Percentiles rank a stretch among this genome's conserved stretches.
Evolutionary conservation across 1,284 basidiomycete species (phyloP).

Genomic region (Leccinum fuscescens): DNA sequence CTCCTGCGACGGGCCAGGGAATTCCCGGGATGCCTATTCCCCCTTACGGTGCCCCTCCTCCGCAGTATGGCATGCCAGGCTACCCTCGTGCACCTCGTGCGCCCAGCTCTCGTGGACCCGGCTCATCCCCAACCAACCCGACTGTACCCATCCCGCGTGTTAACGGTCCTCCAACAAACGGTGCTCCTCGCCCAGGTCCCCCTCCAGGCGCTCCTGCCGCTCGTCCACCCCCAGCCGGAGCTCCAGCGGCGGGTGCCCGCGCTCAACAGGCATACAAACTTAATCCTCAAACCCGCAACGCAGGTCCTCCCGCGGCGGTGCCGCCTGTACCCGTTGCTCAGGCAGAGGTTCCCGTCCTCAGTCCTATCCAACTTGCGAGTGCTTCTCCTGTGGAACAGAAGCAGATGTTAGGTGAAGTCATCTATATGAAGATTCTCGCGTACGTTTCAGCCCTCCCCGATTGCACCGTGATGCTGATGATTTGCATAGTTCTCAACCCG

Average conservation of each 20-base stretch:
- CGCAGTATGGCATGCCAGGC: constrained; percentile 46
- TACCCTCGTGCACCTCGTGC: constrained; percentile 57
- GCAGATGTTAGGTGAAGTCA: constrained; percentile 92
- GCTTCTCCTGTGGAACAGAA: constrained; percentile 89
- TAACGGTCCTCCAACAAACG: constrained; percentile 49
- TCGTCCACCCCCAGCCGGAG: constrained; percentile 43
- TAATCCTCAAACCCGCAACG: constrained; percentile 42
- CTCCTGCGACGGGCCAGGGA: constrained; percentile 63
- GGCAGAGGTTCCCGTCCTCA: constrained; percentile 48
- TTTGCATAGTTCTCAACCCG: constrained; percentile 62
- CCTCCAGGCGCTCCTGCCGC: constrained; percentile 16
- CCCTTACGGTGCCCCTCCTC: constrained; percentile 51
- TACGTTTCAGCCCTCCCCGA: constrained; percentile 43
- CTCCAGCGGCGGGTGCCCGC: constrained; percentile 41
- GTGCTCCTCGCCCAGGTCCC: constrained; percentile 45
- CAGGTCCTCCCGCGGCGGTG: constrained; percentile 36
- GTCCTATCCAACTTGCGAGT: constrained; percentile 61
- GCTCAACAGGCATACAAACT: constrained; percentile 39
- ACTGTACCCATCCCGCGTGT: constrained; percentile 58
- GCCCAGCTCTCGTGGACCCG: constrained; percentile 55
- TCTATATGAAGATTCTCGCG: constrained; percentile 86
- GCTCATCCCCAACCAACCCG: constrained; percentile 59
- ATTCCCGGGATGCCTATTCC: constrained; percentile 72
- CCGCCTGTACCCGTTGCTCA: constrained; percentile 39
- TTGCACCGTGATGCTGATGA: constrained; percentile 32